Conservation (phyloP, 208 protist species). For the Trypanosoma theileri region DNA sequence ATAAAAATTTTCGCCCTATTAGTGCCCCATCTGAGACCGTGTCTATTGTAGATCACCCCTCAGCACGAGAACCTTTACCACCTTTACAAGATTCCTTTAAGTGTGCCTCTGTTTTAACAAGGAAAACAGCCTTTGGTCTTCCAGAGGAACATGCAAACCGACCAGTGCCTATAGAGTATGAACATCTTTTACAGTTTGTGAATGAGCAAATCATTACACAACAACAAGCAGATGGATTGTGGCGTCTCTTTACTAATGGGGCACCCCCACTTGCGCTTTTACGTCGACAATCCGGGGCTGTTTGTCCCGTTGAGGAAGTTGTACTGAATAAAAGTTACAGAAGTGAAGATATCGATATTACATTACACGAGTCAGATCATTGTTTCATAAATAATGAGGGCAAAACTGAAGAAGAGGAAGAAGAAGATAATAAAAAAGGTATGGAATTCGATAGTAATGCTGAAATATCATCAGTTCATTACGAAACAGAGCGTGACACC, state of each 20-base stretch:
- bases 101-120: conserved; percentile 60
- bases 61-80: conserved; percentile 8
- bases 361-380: background rate
- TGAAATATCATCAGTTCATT: conserved; percentile 14
- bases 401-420: conserved; percentile 24
- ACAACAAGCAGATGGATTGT: conserved; percentile 67
- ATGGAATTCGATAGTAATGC: conserved; percentile 1
- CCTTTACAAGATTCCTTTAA: conserved; percentile 59
- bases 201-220: conserved; percentile 80
- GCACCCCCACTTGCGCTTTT: conserved; percentile 24
- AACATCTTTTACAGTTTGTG: conserved; percentile 76
- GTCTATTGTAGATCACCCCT: conserved; percentile 10
- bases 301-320: background rate
- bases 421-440: conserved; percentile 20
- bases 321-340: background rate
- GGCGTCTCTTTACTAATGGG: conserved; percentile 62
- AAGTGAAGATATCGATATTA: background rate
- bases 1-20: conserved; percentile 66
- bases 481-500: conserved; percentile 24
- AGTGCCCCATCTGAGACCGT: conserved; percentile 44
- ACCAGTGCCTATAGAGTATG: conserved; percentile 68
- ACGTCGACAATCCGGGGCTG: conserved; percentile 7
- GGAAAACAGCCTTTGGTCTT: conserved; percentile 54
- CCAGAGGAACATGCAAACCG: conserved; percentile 32
- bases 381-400: background rate